Percentiles rank a stretch among this genome's conserved stretches.
Conservation (phyloP, 2,329 filamentous ascomycete species). For the Colletotrichum truncatum region DNA sequence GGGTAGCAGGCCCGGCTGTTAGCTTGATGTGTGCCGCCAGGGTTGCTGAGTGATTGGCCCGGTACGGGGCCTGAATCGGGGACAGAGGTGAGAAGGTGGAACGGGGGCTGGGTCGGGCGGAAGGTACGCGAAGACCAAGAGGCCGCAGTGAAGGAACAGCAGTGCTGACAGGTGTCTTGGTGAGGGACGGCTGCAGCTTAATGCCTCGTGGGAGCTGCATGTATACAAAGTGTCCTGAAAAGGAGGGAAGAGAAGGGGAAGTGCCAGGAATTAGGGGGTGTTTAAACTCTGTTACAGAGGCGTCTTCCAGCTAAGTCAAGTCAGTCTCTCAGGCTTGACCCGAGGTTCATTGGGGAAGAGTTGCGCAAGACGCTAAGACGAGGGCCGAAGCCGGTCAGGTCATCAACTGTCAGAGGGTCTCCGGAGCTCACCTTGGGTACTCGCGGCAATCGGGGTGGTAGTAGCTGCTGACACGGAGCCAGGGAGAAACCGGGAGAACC, state of each 20-base stretch:
- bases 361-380: constrained; percentile 13
- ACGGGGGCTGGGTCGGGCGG: constrained; percentile 26
- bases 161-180: constrained; percentile 16
- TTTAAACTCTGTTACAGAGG: constrained; percentile 14
- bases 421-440: constrained; percentile 2
- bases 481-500: constrained; percentile 30
- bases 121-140: constrained; percentile 16
- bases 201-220: constrained; percentile 28
- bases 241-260: not conserved
- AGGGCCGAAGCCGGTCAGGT: constrained; percentile 1
- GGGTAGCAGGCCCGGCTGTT: constrained; percentile 35
- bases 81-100: constrained; percentile 26
- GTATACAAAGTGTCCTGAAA: constrained; percentile 2
- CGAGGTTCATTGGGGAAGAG: constrained; percentile 24
- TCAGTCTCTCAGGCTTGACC: constrained; percentile 3
- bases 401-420: not conserved
- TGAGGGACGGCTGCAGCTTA: constrained; percentile 22
- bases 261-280: not conserved
- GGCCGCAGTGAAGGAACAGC: not conserved
- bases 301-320: not conserved
- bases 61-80: constrained; percentile 31
- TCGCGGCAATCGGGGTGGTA: constrained; percentile 18
- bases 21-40: constrained; percentile 37
- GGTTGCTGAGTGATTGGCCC: constrained; percentile 42
- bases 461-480: constrained; percentile 5